phyloP scores from a whole-genome alignment of 345 rosid genomes.

The Iberis pinnata region DNA sequence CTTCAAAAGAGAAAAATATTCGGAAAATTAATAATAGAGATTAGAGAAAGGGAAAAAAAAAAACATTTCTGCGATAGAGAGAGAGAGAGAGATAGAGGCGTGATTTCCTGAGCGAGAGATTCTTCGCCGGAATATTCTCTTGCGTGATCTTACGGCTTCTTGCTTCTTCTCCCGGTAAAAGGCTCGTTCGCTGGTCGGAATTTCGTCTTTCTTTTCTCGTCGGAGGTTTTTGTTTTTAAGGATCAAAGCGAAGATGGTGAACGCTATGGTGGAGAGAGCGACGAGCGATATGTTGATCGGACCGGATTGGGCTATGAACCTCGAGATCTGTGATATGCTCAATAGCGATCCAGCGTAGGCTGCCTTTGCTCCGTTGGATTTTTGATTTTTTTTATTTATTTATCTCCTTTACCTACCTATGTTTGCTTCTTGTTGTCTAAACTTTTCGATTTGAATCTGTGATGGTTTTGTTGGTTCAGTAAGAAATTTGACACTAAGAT shows the following conservation, averaged over 20 bases:
- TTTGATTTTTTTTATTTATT: slow-evolving; percentile 3
- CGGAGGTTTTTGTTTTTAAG: not conserved
- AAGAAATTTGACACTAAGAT: slow-evolving; percentile 1
- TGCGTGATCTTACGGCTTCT: slow-evolving; percentile 27
- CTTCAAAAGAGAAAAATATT: not conserved
- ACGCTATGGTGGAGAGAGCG: slow-evolving; percentile 95
- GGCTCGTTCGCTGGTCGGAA: not conserved
- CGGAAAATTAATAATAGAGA: slow-evolving; percentile 23
- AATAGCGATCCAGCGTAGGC: slow-evolving; percentile 83
- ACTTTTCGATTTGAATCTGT: slow-evolving; percentile 7
- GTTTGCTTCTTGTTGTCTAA: not conserved
- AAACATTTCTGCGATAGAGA: not conserved
- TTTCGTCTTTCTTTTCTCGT: slow-evolving; percentile 6
- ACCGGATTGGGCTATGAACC: slow-evolving; percentile 99
- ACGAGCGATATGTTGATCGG: slow-evolving; percentile 99
- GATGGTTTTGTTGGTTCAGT: slow-evolving; percentile 1
- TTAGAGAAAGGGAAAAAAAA: slow-evolving; percentile 5
- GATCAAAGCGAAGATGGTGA: slow-evolving; percentile 65
- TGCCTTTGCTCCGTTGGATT: slow-evolving; percentile 18
- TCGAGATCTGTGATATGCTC: slow-evolving; percentile 99
- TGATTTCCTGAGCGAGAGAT: slow-evolving; percentile 30
- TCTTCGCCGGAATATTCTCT: slow-evolving; percentile 36
- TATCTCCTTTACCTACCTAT: not conserved
- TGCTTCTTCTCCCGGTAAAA: slow-evolving; percentile 26
- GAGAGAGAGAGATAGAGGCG: slow-evolving; percentile 19